These are phyloP conservation scores for Daldinia sp. DNA, from an alignment of 2,329 filamentous ascomycete species.

Conservation along the genomic window DNA sequence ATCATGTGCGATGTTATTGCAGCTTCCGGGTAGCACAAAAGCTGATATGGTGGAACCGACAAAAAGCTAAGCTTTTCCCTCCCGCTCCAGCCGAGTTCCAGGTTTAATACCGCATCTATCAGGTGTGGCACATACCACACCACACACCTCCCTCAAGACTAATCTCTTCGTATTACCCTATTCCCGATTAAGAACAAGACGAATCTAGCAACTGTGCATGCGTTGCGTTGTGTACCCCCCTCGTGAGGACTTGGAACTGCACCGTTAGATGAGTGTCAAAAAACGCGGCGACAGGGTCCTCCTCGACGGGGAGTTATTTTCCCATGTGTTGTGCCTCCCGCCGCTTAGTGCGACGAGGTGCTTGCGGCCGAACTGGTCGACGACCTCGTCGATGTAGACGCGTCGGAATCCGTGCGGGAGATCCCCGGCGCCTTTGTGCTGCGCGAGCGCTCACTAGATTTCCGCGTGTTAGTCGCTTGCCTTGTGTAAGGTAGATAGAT, in stretches of 20 bases:
- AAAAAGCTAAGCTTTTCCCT: constrained; percentile 18
- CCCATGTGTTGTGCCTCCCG: too few species aligned
- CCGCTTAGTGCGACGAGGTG: constrained; percentile 38
- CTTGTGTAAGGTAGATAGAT: not conserved
- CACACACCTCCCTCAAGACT: too few species aligned
- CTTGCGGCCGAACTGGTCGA: constrained; percentile 34
- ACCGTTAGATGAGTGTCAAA: not conserved
- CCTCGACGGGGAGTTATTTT: constrained; percentile 16
- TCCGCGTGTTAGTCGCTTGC: constrained; percentile 28
- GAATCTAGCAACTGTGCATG: constrained; percentile 4
- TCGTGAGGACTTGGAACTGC: not conserved
- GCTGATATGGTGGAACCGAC: constrained; percentile 39
- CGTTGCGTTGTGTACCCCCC: constrained; percentile 3
- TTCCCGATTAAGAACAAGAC: constrained; percentile 2
- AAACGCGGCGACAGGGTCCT: constrained; percentile 12
- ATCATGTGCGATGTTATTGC: constrained; percentile 17
- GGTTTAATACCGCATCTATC: constrained; percentile 7
- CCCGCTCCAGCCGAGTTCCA: constrained; percentile 31
- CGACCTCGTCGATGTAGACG: constrained; percentile 45
- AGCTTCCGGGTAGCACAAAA: constrained; percentile 37
- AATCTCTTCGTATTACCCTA: constrained; percentile 7
- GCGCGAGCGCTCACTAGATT: constrained; percentile 41
- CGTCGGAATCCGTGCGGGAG: constrained; percentile 46
- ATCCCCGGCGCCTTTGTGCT: constrained; percentile 36
- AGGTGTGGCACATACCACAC: not conserved